Base-by-base conservation (phyloP, 768 basidiomycete species). In the Lactarius hengduanensis region DNA sequence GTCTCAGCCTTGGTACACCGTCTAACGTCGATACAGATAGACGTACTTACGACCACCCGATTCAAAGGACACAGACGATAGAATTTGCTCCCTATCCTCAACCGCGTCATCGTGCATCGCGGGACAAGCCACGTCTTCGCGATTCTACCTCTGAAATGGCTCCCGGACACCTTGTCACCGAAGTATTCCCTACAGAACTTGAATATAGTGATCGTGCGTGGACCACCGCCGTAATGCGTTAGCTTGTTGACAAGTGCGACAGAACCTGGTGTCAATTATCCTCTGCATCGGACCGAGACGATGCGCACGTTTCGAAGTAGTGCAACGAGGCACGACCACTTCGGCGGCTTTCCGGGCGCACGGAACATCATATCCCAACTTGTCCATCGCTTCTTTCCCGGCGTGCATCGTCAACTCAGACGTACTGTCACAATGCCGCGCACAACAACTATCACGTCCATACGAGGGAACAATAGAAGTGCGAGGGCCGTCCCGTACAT, bases 261-360 rank as follows among this genome's bases (percentile, higher is more conserved):
- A 65, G 67, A 50, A 28, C 26, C 26, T 32, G 69, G 30, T 61
- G 72, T 62, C 57, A 70, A 64, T 60, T 63, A 61, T 34, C 54
- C 65, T 15, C 50, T 72, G 26, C 71, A 64, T 20, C 71, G 56
- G 43, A 65, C 68, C 5, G 70, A 47, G 57, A 73, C 63, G 63
- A 74, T 65, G 62, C 41, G 13, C 69, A 65, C 67, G 30, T 64
- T 8, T 68, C 65, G 53, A 26, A 50, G 47, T 68, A 64, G 50
- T 58, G 68, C 11, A 54, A 65, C 22, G 41, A 63, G 22, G 40
- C 77, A 84, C 65, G 79, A 79, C 50, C 85, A 78, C 20, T 86
- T 89, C 62, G 90, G 90, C 34, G 90, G 90, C 2, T 92, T 91
- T 74, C 90, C 90, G 1, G 87, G 87, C 81, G 89, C 88, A 0